Percentiles rank a stretch among this genome's conserved stretches.
These are phyloP conservation scores for Artemisia argyi DNA, from an alignment of 129 eudicot genomes.

Conservation along the genomic window DNA sequence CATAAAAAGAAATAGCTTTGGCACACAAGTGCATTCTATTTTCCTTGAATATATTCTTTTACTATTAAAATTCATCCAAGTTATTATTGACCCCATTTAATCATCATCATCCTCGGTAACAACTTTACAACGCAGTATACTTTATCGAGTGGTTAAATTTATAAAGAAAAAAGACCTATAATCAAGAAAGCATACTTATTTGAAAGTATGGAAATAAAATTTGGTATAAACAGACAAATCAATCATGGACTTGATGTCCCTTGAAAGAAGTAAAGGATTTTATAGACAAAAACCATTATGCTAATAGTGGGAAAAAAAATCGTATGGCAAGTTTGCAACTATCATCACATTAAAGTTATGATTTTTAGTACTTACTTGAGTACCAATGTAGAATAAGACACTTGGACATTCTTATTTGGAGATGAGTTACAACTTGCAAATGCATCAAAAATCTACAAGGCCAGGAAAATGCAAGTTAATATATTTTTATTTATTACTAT, in stretches of 20 bases:
- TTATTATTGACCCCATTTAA: neutral
- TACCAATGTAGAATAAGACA: constrained; percentile 79
- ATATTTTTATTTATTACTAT: neutral
- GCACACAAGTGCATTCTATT: neutral
- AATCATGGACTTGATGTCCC: neutral
- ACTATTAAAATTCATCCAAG: neutral
- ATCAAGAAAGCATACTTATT: too few species aligned
- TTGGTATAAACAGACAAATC: too few species aligned
- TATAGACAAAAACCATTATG: neutral
- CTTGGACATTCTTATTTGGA: constrained; percentile 83
- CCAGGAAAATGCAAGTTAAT: constrained; percentile 21
- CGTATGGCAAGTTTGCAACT: constrained; percentile 1
- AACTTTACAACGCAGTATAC: too few species aligned
- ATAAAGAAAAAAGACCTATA: too few species aligned
- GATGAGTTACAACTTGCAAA: constrained; percentile 74
- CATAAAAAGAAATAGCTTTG: neutral
- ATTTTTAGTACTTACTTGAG: constrained; percentile 72
- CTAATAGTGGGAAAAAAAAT: neutral
- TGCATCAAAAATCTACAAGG: constrained; percentile 84
- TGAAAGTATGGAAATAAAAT: too few species aligned
- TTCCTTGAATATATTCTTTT: neutral
- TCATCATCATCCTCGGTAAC: neutral
- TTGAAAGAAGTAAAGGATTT: neutral
- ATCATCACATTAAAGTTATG: neutral
- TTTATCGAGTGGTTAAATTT: too few species aligned